phyloP scores from a whole-genome alignment of 1,284 basidiomycete species.

The Melampsora larici-populina region DNA sequence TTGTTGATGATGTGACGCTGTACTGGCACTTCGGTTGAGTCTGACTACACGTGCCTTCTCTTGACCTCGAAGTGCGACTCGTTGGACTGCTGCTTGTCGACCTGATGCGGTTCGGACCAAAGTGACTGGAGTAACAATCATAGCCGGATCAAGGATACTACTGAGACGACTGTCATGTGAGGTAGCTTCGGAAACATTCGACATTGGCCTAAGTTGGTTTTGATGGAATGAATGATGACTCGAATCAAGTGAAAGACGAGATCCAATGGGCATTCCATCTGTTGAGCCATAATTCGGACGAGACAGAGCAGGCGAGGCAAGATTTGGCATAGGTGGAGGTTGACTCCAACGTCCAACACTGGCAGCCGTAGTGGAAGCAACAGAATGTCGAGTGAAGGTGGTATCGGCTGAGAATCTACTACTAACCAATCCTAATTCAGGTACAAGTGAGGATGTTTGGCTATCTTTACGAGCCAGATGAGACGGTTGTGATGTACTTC shows the following conservation, averaged over 20 bases:
- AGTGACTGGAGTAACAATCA: constrained; percentile 40
- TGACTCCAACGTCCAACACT: background rate
- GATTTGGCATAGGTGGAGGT: constrained; percentile 5
- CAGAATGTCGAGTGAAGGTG: background rate
- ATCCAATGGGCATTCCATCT: background rate
- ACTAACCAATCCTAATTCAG: background rate
- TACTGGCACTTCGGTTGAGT: background rate
- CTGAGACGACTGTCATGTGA: constrained; percentile 39
- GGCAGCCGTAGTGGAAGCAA: background rate
- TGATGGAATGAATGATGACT: background rate
- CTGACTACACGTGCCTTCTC: constrained; percentile 36
- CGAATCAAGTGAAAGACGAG: background rate
- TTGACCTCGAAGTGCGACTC: constrained; percentile 35
- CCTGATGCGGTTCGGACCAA: constrained; percentile 37
- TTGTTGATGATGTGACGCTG: background rate
- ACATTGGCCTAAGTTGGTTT: background rate
- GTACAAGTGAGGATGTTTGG: background rate
- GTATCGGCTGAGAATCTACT: background rate
- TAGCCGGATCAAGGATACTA: constrained; percentile 39
- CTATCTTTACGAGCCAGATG: background rate
- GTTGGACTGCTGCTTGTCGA: constrained; percentile 34
- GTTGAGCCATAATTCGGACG: background rate
- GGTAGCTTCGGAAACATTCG: constrained; percentile 14
- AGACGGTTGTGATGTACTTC: background rate
- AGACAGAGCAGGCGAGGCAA: background rate